A percentile compares a stretch with the other conserved stretches of the same genome.
phyloP scores from a whole-genome alignment of 352 stramenopile species.

The Pythium plurisporium region DNA sequence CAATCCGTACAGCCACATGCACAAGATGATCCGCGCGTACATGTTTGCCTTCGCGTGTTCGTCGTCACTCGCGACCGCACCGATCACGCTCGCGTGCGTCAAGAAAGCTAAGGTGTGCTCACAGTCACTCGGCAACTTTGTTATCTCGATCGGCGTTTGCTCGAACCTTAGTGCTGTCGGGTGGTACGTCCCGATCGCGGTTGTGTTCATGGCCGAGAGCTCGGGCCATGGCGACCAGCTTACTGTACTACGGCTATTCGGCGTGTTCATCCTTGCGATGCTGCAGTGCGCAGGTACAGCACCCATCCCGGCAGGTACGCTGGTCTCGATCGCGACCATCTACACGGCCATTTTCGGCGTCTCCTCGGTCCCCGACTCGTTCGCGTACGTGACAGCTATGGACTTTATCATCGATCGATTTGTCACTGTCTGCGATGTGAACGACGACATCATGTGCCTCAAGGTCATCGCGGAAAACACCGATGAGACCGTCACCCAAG shows the following conservation, averaged over 20 bases:
- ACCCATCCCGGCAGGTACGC: slow-evolving; percentile 43
- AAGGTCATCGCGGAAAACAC: slow-evolving; percentile 55
- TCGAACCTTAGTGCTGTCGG: slow-evolving; percentile 55
- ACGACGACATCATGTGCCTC: slow-evolving; percentile 45
- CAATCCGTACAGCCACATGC: slow-evolving; percentile 71
- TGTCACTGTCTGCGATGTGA: slow-evolving; percentile 64
- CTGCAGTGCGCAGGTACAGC: slow-evolving; percentile 45
- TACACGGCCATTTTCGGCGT: slow-evolving; percentile 64
- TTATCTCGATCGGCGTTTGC: slow-evolving; percentile 66
- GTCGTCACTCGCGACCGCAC: slow-evolving; percentile 65
- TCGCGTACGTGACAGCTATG: slow-evolving; percentile 56
- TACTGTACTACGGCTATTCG: slow-evolving; percentile 40
- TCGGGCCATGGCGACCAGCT: slow-evolving; percentile 49
- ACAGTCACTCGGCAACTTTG: slow-evolving; percentile 64
- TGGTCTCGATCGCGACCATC: slow-evolving; percentile 56
- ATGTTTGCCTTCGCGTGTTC: slow-evolving; percentile 62
- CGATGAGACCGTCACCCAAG: slow-evolving; percentile 55
- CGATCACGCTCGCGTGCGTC: slow-evolving; percentile 58
- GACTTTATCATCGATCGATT: slow-evolving; percentile 69
- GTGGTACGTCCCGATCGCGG: slow-evolving; percentile 56
- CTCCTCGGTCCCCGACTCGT: slow-evolving; percentile 43
- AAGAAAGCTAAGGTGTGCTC: slow-evolving; percentile 57
- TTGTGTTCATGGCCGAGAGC: slow-evolving; percentile 59
- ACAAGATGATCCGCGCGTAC: slow-evolving; percentile 55
- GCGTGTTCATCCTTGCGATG: slow-evolving; percentile 51